phyloP scores from a whole-genome alignment of 2,329 filamentous ascomycete genomes.

The Stachybotrys chartarum region DNA sequence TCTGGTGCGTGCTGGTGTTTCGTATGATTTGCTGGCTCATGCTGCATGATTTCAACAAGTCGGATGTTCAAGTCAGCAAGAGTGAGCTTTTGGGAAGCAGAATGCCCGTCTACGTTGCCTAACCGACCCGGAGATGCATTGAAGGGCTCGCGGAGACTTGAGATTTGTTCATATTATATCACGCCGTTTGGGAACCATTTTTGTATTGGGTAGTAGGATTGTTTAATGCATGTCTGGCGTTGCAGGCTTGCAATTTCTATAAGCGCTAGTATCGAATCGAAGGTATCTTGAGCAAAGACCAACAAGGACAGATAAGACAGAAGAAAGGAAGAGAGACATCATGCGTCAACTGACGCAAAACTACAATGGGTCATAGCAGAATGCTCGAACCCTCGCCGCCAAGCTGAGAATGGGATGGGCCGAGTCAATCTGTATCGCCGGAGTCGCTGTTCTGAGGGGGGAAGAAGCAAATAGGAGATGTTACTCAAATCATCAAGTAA shows the following conservation, averaged over 20 bases:
- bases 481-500: too few relatives aligned
- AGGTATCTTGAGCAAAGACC: background rate
- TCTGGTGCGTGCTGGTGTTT: slow-evolving; percentile 50
- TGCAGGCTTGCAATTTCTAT: background rate
- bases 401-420: too few relatives aligned
- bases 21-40: slow-evolving; percentile 53
- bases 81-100: slow-evolving; percentile 47
- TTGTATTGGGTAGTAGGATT: background rate
- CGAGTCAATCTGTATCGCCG: too few relatives aligned
- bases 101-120: slow-evolving; percentile 47
- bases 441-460: too few relatives aligned
- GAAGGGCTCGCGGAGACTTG: background rate
- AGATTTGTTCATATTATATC: too few relatives aligned
- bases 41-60: slow-evolving; percentile 49
- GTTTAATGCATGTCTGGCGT: background rate
- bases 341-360: background rate
- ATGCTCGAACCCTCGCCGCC: too few relatives aligned
- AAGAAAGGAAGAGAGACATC: background rate
- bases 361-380: too few relatives aligned
- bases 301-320: background rate
- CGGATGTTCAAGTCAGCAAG: slow-evolving; percentile 44
- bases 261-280: background rate
- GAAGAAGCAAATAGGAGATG: too few relatives aligned
- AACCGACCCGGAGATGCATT: background rate
- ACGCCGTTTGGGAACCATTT: background rate